Conservation (phyloP, 768 basidiomycete genomes). For the Suillus subalutaceus region DNA sequence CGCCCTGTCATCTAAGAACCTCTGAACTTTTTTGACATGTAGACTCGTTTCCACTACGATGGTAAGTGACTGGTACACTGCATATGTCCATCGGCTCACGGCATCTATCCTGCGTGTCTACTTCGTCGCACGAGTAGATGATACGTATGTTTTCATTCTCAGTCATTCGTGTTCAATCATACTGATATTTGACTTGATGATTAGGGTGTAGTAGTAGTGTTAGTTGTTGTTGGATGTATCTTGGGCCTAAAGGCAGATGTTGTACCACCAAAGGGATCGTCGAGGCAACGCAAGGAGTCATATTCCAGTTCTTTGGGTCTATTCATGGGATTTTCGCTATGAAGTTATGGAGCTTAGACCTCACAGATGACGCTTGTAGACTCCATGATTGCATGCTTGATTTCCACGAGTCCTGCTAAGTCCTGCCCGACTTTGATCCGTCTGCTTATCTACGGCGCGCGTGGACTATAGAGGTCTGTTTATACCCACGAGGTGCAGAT, state of each 20-base stretch:
- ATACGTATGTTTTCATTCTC: constrained; percentile 50
- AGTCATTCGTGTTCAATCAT: neutral
- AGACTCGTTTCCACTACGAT: constrained; percentile 85
- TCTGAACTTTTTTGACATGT: constrained; percentile 18
- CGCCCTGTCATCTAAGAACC: neutral
- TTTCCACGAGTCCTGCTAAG: neutral
- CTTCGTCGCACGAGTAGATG: constrained; percentile 42
- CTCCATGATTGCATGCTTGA: neutral
- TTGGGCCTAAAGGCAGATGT: constrained; percentile 19
- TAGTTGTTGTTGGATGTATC: constrained; percentile 11
- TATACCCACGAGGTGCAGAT: neutral
- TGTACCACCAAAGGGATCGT: constrained; percentile 12
- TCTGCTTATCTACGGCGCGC: neutral
- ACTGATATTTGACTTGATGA: constrained; percentile 10
- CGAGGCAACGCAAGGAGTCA: neutral
- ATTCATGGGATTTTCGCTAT: neutral
- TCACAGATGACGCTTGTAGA: neutral
- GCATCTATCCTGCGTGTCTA: constrained; percentile 10
- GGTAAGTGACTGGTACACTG: constrained; percentile 46
- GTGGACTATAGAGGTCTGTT: neutral
- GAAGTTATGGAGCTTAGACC: neutral
- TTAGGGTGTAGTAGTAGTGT: constrained; percentile 35
- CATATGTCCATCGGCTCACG: constrained; percentile 19
- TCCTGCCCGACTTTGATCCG: neutral
- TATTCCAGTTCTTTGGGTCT: neutral